Conservation (phyloP, 331 rosid species). For the Arachis monticola region DNA sequence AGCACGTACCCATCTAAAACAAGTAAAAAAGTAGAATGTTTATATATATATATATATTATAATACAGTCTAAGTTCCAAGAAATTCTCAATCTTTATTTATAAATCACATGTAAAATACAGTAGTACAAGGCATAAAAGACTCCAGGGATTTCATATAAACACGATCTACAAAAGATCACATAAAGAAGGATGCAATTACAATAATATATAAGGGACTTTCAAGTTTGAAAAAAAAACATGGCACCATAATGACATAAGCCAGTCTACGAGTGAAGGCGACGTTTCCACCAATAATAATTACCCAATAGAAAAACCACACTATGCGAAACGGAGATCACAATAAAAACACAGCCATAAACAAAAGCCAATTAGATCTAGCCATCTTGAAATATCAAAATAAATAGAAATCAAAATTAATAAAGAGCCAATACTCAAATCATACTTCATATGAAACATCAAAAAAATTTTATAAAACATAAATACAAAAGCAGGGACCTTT, state of each 20-base stretch:
- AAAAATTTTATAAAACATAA: not conserved
- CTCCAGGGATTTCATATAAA: not conserved
- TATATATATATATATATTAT: not conserved
- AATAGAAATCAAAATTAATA: not conserved
- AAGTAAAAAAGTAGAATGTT: not conserved
- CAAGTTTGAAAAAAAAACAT: not conserved
- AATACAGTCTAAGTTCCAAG: not conserved
- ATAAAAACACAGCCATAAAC: not conserved
- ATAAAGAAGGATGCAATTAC: not conserved
- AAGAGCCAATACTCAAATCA: not conserved
- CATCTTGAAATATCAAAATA: not conserved
- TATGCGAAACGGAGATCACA: conserved; percentile 1
- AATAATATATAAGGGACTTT: too few species aligned
- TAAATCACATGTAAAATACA: not conserved
- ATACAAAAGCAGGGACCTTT: not conserved
- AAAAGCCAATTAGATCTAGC: not conserved
- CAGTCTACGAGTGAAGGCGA: not conserved
- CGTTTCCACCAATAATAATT: not conserved
- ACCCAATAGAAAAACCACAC: not conserved
- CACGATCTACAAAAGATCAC: not conserved
- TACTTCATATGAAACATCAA: not conserved
- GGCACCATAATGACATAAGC: not conserved
- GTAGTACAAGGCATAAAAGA: not conserved
- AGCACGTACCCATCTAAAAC: not conserved
- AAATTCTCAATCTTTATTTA: not conserved